Conservation (phyloP, 257 asterid genomes). For the Verbena officinalis region DNA sequence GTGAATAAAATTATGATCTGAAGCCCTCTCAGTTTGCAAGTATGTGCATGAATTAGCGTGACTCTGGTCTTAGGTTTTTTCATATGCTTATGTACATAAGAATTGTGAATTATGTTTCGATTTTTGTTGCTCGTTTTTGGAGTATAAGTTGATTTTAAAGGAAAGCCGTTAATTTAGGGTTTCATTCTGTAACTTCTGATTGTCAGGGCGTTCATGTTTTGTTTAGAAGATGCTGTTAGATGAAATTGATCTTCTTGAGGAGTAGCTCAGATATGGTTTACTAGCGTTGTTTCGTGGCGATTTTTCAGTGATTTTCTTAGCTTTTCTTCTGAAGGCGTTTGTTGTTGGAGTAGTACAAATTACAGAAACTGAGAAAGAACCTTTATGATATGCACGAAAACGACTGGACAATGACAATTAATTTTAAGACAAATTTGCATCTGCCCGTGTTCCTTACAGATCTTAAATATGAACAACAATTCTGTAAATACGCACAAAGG, state of each 20-base stretch:
- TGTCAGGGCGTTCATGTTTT: neutral
- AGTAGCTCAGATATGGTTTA: too few species aligned
- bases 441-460: too few species aligned
- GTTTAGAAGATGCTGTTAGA: neutral
- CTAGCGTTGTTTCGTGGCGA: too few species aligned
- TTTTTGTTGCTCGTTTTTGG: slow-evolving; percentile 27
- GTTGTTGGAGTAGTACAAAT: too few species aligned
- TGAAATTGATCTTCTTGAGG: slow-evolving; percentile 6
- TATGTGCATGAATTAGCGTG: slow-evolving; percentile 26
- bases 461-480: too few species aligned
- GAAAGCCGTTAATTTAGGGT: slow-evolving; percentile 13
- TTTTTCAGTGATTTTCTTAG: too few species aligned
- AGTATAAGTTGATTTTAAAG: slow-evolving; percentile 27
- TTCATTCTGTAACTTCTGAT: slow-evolving; percentile 11
- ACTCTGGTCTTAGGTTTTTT: slow-evolving; percentile 28
- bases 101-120: slow-evolving; percentile 1
- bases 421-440: too few species aligned
- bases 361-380: too few species aligned
- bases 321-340: too few species aligned
- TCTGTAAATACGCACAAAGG: too few species aligned
- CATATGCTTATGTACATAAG: slow-evolving; percentile 36
- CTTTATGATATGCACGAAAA: too few species aligned
- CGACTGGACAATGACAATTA: too few species aligned
- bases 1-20: slow-evolving; percentile 20
- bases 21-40: slow-evolving; percentile 22